Conservation (phyloP, 352 stramenopile genomes). For the Peronospora farinosa region DNA sequence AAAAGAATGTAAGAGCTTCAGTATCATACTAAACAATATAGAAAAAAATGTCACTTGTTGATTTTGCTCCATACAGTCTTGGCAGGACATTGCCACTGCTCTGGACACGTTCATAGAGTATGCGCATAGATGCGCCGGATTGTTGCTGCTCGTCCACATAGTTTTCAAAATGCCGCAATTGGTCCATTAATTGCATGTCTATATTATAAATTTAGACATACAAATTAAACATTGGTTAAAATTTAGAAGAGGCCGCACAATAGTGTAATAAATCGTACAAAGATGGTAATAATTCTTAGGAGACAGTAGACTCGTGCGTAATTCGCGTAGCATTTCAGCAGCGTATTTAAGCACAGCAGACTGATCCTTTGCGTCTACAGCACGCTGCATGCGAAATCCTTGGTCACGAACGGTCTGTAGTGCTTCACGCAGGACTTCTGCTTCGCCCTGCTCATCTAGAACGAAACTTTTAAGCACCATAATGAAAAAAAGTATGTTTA, state of each 20-base stretch:
- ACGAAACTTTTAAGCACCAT: slow-evolving; percentile 30
- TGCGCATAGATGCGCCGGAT: slow-evolving; percentile 77
- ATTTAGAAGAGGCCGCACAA: background rate
- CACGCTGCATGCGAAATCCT: slow-evolving; percentile 83
- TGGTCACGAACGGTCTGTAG: slow-evolving; percentile 65
- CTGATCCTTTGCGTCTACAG: slow-evolving; percentile 67
- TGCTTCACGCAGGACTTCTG: slow-evolving; percentile 68
- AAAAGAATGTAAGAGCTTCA: background rate
- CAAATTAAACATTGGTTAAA: background rate
- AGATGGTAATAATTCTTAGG: slow-evolving; percentile 99
- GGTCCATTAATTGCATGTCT: slow-evolving; percentile 88
- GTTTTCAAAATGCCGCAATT: slow-evolving; percentile 92
- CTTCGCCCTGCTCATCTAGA: slow-evolving; percentile 59
- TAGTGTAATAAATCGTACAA: slow-evolving; percentile 59
- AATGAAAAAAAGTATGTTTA: slow-evolving; percentile 3
- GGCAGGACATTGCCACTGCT: slow-evolving; percentile 94
- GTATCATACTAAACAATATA: background rate
- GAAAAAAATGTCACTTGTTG: background rate
- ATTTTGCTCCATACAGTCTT: slow-evolving; percentile 52
- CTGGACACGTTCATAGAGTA: slow-evolving; percentile 94
- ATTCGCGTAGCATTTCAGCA: slow-evolving; percentile 74
- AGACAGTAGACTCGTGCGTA: slow-evolving; percentile 87
- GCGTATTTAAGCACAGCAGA: slow-evolving; percentile 74
- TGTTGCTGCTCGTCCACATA: slow-evolving; percentile 87
- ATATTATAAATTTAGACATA: background rate